Evolutionary conservation across 306 rosid genomes (phyloP).

Genomic region (Nissolia schottii): DNA sequence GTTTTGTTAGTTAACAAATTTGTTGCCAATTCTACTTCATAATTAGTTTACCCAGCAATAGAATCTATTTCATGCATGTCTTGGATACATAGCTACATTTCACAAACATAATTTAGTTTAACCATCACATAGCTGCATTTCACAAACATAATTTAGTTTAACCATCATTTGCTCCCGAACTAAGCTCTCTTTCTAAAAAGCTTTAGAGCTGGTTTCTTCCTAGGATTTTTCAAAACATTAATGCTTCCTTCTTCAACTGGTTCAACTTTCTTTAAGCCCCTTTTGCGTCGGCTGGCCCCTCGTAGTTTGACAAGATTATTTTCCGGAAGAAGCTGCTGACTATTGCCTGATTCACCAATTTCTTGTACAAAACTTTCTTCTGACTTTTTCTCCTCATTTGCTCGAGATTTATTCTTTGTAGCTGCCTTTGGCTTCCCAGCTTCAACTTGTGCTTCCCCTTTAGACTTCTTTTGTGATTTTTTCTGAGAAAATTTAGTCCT

Average conservation of each 20-base stretch:
- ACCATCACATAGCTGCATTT: neutral
- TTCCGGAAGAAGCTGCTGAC: neutral
- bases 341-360: constrained; percentile 6
- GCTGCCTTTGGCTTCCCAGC: constrained; percentile 9
- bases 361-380: constrained; percentile 11
- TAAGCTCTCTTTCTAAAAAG: constrained; percentile 36
- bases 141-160: neutral
- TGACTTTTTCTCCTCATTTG: constrained; percentile 9
- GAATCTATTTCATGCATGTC: neutral
- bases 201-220: constrained; percentile 26
- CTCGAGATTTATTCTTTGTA: neutral
- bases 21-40: too few relatives aligned
- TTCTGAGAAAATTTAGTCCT: constrained; percentile 5
- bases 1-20: too few relatives aligned
- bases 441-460: constrained; percentile 17
- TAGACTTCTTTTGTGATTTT: constrained; percentile 14
- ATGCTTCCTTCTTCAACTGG: constrained; percentile 1
- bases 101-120: neutral
- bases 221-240: neutral
- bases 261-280: constrained; percentile 20
- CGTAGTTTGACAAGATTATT: neutral
- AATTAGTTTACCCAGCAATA: too few relatives aligned
- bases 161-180: neutral
- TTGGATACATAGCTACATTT: neutral
- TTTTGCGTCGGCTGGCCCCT: neutral